Conservation (phyloP, 2,329 filamentous ascomycete genomes). For the Xylariaceae sp. region DNA sequence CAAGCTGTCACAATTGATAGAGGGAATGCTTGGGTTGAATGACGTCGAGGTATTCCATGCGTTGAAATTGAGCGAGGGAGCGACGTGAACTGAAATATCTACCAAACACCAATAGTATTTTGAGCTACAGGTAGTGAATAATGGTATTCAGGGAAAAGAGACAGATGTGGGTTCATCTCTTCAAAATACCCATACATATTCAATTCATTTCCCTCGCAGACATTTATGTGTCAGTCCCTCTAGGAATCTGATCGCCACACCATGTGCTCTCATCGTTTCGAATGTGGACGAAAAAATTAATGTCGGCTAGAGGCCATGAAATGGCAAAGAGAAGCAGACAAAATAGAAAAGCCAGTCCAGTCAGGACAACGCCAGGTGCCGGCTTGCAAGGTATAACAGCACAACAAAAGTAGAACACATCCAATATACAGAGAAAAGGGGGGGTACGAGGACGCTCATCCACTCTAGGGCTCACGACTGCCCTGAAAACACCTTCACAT, state of each 20-base stretch:
- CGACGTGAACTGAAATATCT: conserved; percentile 25
- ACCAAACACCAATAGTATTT: conserved; percentile 23
- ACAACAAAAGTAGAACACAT: conserved; percentile 21
- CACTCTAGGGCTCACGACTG: background rate
- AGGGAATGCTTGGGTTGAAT: no score
- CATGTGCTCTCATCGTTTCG: conserved; percentile 6
- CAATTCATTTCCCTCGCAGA: conserved; percentile 8
- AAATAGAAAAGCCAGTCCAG: conserved; percentile 24
- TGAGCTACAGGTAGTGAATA: conserved; percentile 11
- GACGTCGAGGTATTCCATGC: conserved; percentile 8
- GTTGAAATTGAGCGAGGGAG: conserved; percentile 14
- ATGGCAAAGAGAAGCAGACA: conserved; percentile 22
- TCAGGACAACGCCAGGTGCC: conserved; percentile 28
- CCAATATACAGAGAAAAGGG: conserved; percentile 31
- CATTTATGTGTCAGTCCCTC: conserved; percentile 12
- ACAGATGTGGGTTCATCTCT: conserved; percentile 7
- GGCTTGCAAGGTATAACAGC: conserved; percentile 19
- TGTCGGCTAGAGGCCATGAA: conserved; percentile 22
- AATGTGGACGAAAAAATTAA: conserved; percentile 24
- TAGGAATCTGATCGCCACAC: conserved; percentile 10
- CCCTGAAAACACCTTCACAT: conserved; percentile 1
- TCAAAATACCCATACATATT: conserved; percentile 1
- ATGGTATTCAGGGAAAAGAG: background rate
- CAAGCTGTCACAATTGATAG: no score
- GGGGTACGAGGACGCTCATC: background rate